Base-by-base conservation (phyloP, 2,329 filamentous ascomycete species). In the Arthroderma sp. region DNA sequence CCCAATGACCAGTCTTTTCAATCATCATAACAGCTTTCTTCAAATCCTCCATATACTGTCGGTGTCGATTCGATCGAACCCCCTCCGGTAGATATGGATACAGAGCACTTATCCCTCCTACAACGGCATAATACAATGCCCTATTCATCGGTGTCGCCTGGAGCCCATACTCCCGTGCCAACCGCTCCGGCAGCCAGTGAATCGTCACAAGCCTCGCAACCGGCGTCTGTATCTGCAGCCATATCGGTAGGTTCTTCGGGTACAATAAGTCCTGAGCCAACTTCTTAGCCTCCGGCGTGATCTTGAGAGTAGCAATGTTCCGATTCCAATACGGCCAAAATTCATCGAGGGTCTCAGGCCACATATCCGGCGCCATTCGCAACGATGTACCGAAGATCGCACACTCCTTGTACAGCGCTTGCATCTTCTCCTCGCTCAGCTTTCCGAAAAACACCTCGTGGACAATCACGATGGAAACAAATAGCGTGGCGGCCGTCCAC, bases 281-380 rank as follows among this genome's bases (percentile, higher is more conserved):
- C 11, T 50, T 47, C 11, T 48, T 38, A 30, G 61, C 61, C 50
- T 55, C 53, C 32, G 58, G 50, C 2, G 55, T 56, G 3, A 59
- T 49, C 40, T 54, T 49, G 29, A 60, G 45, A 10, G 47, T 52
- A 0, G 42, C 52, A 22, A 61, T 49, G 29, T 55, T 53, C 29
- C 52, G 43, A 43, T 61, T 51, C 57, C 57, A 61, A 45, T 61
- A 60, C 22, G 29, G 39, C 53, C 53, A 57, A 39, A 60, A 60
- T 8, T 53, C 54, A 1, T 51, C 45, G 6, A 56, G 44, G 1
- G 47, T 51, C 0, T 42, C 38, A 3, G 56, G 56, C 58, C 58
- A 60, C 54, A 58, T 56, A 37, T 56, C 57, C 3, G 54, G 49
- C 1, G 57, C 54, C 40, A 61, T 52, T 3, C 15, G 15, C 15